A percentile compares a stretch with the other conserved stretches of the same genome.
phyloP scores from a whole-genome alignment of 2,329 filamentous ascomycete genomes.

The Colletotrichum brevisporum region DNA sequence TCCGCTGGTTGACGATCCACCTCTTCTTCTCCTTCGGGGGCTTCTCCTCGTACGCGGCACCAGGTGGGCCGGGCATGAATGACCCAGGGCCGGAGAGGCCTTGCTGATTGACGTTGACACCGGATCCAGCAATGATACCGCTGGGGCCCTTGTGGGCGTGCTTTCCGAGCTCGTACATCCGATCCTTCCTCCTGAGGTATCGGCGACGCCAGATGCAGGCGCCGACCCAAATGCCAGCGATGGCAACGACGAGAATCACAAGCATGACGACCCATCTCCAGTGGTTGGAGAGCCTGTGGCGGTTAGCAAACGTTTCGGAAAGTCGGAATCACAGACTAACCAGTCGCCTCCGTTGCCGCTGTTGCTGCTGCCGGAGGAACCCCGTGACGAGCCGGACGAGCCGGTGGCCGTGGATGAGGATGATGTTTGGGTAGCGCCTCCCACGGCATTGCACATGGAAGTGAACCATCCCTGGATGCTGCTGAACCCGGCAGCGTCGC shows the following conservation, averaged over 20 bases:
- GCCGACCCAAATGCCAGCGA: slow-evolving; percentile 75
- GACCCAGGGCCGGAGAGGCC: slow-evolving; percentile 47
- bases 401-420: slow-evolving; percentile 47
- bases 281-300: slow-evolving; percentile 74
- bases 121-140: slow-evolving; percentile 51
- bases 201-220: slow-evolving; percentile 81
- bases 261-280: slow-evolving; percentile 88
- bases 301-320: slow-evolving; percentile 3
- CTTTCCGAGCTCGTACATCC: slow-evolving; percentile 64
- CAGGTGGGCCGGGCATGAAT: slow-evolving; percentile 49
- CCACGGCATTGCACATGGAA: slow-evolving; percentile 70
- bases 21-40: slow-evolving; percentile 61
- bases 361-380: slow-evolving; percentile 39
- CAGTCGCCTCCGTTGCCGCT: slow-evolving; percentile 58
- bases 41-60: slow-evolving; percentile 53
- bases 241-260: slow-evolving; percentile 79
- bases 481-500: slow-evolving; percentile 63
- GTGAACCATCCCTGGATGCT: slow-evolving; percentile 80
- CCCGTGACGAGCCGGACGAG: slow-evolving; percentile 44
- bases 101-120: slow-evolving; percentile 42
- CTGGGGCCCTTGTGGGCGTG: slow-evolving; percentile 51
- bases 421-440: slow-evolving; percentile 47
- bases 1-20: slow-evolving; percentile 61
- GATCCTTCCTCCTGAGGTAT: slow-evolving; percentile 79
- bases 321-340: slow-evolving; percentile 52